Conservation (phyloP, 768 basidiomycete genomes). For the Mycena epipterygia region DNA sequence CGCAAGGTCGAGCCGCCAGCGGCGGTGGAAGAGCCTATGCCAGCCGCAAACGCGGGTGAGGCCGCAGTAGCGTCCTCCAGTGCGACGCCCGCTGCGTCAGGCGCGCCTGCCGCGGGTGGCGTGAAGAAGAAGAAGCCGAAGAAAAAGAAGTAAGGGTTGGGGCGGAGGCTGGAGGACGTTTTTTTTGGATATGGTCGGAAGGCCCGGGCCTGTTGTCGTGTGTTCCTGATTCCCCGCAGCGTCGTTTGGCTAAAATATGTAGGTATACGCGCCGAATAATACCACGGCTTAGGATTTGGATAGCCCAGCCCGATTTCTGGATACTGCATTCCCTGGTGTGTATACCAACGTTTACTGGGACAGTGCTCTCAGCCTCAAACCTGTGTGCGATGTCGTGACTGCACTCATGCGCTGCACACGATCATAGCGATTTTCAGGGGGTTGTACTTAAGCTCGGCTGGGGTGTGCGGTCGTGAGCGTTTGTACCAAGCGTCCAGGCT, state of each 20-base stretch:
- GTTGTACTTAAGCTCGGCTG: no score
- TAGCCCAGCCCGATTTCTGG: neutral
- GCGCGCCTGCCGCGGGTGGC: conserved; percentile 62
- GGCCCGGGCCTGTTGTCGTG: conserved; percentile 18
- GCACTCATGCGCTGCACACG: no score
- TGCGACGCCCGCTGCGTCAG: conserved; percentile 46
- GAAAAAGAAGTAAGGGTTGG: conserved; percentile 76
- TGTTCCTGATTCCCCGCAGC: conserved; percentile 13
- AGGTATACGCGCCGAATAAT: neutral
- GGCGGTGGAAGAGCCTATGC: conserved; percentile 30
- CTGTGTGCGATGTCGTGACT: no score
- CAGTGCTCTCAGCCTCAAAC: no score
- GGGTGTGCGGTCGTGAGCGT: no score
- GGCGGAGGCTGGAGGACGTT: conserved; percentile 43
- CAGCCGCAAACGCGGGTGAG: conserved; percentile 31
- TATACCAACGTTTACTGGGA: no score
- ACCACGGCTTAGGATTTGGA: neutral
- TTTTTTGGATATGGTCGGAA: neutral
- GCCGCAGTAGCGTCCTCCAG: conserved; percentile 46
- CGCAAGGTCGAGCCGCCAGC: conserved; percentile 44
- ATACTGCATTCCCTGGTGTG: no score
- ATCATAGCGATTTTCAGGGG: no score
- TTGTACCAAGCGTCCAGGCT: no score
- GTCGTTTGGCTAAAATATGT: conserved; percentile 20
- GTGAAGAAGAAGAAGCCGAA: conserved; percentile 89